phyloP scores from a whole-genome alignment of 2,329 filamentous ascomycete genomes.

The Pleomassaria siparia region DNA sequence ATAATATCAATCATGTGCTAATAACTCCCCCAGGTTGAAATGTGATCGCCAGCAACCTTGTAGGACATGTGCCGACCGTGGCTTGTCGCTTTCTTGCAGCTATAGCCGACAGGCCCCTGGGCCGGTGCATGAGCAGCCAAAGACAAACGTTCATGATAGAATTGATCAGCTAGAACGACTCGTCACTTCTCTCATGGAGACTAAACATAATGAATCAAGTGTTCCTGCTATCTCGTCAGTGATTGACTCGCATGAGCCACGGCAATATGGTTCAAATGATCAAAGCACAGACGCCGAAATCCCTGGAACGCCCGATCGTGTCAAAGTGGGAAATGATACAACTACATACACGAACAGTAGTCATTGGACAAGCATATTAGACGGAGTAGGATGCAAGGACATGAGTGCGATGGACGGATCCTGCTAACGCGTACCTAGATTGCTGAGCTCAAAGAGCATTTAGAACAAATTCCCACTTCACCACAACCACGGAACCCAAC shows the following conservation, averaged over 20 bases:
- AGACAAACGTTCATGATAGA: conserved; percentile 36
- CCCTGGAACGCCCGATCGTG: conserved; percentile 28
- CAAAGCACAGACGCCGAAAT: conserved; percentile 17
- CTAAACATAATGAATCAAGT: conserved; percentile 14
- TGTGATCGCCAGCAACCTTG: conserved; percentile 42
- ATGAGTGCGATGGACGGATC: not conserved
- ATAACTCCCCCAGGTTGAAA: conserved; percentile 25
- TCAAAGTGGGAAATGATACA: conserved; percentile 30
- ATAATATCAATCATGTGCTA: conserved; percentile 13
- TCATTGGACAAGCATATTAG: conserved; percentile 42
- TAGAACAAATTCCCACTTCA: conserved; percentile 32
- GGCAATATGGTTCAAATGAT: conserved; percentile 6
- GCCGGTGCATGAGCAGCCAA: conserved; percentile 19
- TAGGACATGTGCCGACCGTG: conserved; percentile 39
- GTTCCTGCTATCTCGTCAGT: not conserved
- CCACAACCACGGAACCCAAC: conserved; percentile 16
- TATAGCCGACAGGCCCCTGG: conserved; percentile 26
- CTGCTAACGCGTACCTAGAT: conserved; percentile 21
- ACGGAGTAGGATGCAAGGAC: conserved; percentile 27
- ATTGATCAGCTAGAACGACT: conserved; percentile 41
- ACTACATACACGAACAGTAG: conserved; percentile 35
- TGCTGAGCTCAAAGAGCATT: conserved; percentile 34
- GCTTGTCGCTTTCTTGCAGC: conserved; percentile 38
- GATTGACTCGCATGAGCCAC: not conserved
- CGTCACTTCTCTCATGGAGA: conserved; percentile 37